Evolutionary conservation across 805 yeast species (phyloP).

Genomic region (Saturnispora saitoi): DNA sequence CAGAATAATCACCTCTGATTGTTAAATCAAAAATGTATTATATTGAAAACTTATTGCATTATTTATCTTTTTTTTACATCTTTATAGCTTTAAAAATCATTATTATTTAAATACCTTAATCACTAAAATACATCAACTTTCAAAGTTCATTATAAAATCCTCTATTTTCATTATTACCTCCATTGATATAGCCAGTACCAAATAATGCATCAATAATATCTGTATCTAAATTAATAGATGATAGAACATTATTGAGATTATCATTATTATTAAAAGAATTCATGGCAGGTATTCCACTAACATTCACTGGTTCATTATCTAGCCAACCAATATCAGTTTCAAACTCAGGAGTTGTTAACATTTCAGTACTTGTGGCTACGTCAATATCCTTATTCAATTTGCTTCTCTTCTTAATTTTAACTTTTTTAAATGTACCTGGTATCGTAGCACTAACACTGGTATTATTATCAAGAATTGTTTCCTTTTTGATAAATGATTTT

Average conservation of each 20-base stretch:
- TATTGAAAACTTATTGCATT: neutral
- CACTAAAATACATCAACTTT: neutral
- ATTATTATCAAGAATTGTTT: constrained; percentile 23
- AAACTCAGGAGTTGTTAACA: neutral
- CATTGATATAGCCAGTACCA: constrained; percentile 17
- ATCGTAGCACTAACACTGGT: constrained; percentile 28
- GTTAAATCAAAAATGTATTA: neutral
- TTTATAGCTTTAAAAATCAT: neutral
- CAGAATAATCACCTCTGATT: constrained; percentile 15
- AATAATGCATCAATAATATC: constrained; percentile 28
- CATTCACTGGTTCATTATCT: neutral
- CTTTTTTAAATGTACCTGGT: constrained; percentile 25
- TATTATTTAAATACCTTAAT: neutral
- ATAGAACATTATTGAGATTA: constrained; percentile 22
- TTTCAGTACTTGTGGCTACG: neutral
- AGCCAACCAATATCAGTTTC: neutral
- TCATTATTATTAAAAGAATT: constrained; percentile 4
- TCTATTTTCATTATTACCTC: neutral
- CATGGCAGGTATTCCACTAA: constrained; percentile 6
- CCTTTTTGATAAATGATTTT: constrained; percentile 17
- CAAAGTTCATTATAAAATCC: neutral
- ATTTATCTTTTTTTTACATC: too few species aligned
- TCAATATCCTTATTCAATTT: neutral
- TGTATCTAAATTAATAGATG: constrained; percentile 23
- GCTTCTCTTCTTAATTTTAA: constrained; percentile 13